Conservation (phyloP, 768 basidiomycete genomes). For the Tricholoma saponaceum region DNA sequence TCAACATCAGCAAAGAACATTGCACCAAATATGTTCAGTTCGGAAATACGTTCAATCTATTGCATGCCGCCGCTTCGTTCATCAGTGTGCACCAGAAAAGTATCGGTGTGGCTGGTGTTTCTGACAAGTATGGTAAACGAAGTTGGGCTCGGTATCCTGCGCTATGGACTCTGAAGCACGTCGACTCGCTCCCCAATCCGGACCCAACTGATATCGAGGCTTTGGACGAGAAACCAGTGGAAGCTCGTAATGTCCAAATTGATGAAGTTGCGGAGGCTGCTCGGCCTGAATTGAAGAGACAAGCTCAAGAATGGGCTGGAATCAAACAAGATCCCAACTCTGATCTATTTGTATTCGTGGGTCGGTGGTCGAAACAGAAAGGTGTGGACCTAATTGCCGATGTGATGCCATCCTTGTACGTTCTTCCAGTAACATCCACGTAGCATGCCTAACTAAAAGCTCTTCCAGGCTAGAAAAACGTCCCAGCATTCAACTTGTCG, state of each 20-base stretch:
- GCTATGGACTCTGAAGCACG: constrained; percentile 92
- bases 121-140: constrained; percentile 96
- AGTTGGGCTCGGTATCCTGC: constrained; percentile 97
- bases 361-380: constrained; percentile 98
- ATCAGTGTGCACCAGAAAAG: constrained; percentile 93
- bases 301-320: constrained; percentile 94
- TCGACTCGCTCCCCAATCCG: constrained; percentile 93
- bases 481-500: constrained; percentile 79
- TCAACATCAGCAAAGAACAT: constrained; percentile 94
- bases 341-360: constrained; percentile 93
- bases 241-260: constrained; percentile 68
- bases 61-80: constrained; percentile 90
- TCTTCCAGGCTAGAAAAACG: constrained; percentile 72
- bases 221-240: constrained; percentile 73
- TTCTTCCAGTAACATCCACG: constrained; percentile 13
- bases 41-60: constrained; percentile 94
- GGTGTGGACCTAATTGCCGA: constrained; percentile 97
- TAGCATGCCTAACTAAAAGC: constrained; percentile 3
- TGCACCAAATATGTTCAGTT: constrained; percentile 98
- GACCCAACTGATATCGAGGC: constrained; percentile 95
- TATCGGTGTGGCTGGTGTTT: constrained; percentile 92
- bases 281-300: constrained; percentile 85
- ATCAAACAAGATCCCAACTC: constrained; percentile 88
- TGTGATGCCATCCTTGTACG: constrained; percentile 85
- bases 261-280: constrained; percentile 84